These are phyloP conservation scores for Cladosporium colombiae DNA, from an alignment of 2,329 filamentous ascomycete genomes.

Conservation along the genomic window DNA sequence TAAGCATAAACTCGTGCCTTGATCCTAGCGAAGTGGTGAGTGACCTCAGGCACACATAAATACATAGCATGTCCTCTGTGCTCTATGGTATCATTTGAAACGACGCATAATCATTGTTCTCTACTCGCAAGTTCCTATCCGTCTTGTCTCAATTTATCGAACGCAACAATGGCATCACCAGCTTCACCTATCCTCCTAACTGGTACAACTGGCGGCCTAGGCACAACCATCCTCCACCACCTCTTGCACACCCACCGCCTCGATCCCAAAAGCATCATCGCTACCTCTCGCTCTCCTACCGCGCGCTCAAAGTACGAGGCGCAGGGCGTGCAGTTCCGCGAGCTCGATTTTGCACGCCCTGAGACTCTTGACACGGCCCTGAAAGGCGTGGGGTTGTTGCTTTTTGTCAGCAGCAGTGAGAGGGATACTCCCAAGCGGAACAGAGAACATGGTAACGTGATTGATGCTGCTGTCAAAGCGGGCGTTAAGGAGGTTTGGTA, in stretches of 20 bases:
- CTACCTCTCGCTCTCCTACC: constrained; percentile 50
- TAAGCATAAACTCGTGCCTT: not conserved
- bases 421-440: constrained; percentile 47
- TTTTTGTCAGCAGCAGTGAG: constrained; percentile 58
- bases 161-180: constrained; percentile 16
- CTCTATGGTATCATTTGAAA: not conserved
- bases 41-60: constrained; percentile 17
- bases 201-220: constrained; percentile 51
- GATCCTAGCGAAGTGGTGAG: not conserved
- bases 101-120: not conserved
- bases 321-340: constrained; percentile 51
- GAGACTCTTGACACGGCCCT: constrained; percentile 52
- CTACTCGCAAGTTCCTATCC: not conserved
- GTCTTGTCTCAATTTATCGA: not conserved
- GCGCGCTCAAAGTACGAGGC: constrained; percentile 44
- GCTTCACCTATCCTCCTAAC: constrained; percentile 27
- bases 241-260: constrained; percentile 47
- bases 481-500: constrained; percentile 60
- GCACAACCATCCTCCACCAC: constrained; percentile 52
- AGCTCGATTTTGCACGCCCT: constrained; percentile 54
- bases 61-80: not conserved
- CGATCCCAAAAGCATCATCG: constrained; percentile 45
- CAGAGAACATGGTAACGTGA: constrained; percentile 48
- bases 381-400: constrained; percentile 51
- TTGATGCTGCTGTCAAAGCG: constrained; percentile 54